phyloP scores from a whole-genome alignment of 768 basidiomycete species.

The Lentinula aciculospora region DNA sequence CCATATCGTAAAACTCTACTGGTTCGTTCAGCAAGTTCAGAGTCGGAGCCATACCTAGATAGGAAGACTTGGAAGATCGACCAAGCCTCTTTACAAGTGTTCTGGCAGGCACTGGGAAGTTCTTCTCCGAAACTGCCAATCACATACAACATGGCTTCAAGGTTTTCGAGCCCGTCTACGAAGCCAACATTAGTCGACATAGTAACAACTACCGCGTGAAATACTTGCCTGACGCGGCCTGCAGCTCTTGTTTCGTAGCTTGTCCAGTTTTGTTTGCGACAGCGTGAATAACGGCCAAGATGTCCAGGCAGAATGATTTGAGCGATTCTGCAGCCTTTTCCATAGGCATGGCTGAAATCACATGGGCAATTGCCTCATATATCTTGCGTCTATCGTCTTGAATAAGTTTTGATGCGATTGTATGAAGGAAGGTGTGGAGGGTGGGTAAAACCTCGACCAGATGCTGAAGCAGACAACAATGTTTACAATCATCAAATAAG shows the following conservation, averaged over 20 bases:
- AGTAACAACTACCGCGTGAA: background rate
- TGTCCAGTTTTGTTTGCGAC: conserved; percentile 46
- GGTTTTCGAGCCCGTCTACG: conserved; percentile 81
- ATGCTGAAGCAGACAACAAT: conserved; percentile 45
- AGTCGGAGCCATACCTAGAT: conserved; percentile 68
- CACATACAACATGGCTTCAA: conserved; percentile 87
- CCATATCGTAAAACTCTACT: conserved; percentile 84
- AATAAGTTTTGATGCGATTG: conserved; percentile 69
- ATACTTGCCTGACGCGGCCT: conserved; percentile 59
- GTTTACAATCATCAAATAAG: background rate
- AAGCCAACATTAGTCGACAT: background rate
- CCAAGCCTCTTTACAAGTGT: conserved; percentile 80
- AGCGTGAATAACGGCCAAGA: conserved; percentile 71
- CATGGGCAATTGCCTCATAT: conserved; percentile 92
- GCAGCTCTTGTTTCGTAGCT: conserved; percentile 67
- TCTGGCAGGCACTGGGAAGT: conserved; percentile 73
- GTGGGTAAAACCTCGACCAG: conserved; percentile 89
- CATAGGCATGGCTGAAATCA: conserved; percentile 93
- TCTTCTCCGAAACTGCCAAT: conserved; percentile 79
- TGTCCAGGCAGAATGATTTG: conserved; percentile 80
- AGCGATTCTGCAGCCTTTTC: conserved; percentile 82
- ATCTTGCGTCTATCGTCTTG: conserved; percentile 90
- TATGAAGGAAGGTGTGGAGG: conserved; percentile 81
- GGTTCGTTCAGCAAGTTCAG: conserved; percentile 74
- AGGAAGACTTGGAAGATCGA: conserved; percentile 76